A percentile compares a stretch with the other conserved stretches of the same genome.
phyloP scores from a whole-genome alignment of 2,329 filamentous ascomycete genomes.

The Arthrobotrys sinensis region DNA sequence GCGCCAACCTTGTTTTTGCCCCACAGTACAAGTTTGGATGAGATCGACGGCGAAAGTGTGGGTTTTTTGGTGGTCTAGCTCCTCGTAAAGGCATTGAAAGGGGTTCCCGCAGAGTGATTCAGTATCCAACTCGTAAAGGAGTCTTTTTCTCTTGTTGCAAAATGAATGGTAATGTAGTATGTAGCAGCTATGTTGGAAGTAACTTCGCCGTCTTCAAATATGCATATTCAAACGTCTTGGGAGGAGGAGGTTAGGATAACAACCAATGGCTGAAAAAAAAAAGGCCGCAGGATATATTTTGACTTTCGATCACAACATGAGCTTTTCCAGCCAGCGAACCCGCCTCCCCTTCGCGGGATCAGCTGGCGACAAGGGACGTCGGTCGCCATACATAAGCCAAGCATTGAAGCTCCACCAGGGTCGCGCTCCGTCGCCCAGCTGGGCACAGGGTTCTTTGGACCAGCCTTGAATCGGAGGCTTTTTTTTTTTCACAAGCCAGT shows the following conservation, averaged over 20 bases:
- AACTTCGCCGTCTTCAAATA: not conserved
- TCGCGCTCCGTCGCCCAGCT: constrained; percentile 9
- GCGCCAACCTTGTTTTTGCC: constrained; percentile 17
- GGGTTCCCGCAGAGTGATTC: not conserved
- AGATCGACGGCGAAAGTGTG: constrained; percentile 2
- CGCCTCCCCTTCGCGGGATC: constrained; percentile 15
- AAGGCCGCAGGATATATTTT: constrained; percentile 1
- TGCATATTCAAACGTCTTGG: not conserved
- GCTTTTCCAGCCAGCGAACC: not conserved
- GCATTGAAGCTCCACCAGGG: constrained; percentile 14
- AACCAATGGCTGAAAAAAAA: not conserved
- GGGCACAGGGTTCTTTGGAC: not conserved
- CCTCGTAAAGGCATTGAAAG: constrained; percentile 2
- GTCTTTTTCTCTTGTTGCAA: not conserved
- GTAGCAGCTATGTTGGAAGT: not conserved
- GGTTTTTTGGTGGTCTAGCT: not conserved
- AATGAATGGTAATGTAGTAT: not conserved
- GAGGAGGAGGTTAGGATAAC: not conserved
- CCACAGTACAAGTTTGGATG: constrained; percentile 8
- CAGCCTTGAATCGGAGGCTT: constrained; percentile 21
- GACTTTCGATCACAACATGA: constrained; percentile 1
- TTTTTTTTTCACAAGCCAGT: constrained; percentile 18
- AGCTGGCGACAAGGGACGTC: constrained; percentile 8
- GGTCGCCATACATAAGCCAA: constrained; percentile 24
- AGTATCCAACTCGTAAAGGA: constrained; percentile 15